Evolutionary conservation across 2,329 filamentous ascomycete genomes (phyloP), one percentile per base, ranked within the genome.

Genomic region (Dactylellina parvicollis): DNA sequence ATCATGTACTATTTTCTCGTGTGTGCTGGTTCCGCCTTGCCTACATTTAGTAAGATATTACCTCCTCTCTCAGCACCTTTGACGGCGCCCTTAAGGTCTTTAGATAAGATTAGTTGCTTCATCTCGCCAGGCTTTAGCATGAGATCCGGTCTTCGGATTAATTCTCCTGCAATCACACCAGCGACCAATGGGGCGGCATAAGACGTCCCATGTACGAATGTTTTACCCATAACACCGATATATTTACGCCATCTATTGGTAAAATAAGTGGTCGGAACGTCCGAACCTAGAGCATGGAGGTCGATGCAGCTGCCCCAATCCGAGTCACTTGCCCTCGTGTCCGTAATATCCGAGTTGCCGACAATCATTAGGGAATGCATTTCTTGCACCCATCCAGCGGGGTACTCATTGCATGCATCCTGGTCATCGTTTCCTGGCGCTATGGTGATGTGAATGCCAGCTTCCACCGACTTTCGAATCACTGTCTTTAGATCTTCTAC

Each of bases 381-480:
- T 49, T 80, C 78, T 20, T 79, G 76, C 7, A 78, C 76, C 2
- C 79, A 79, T 12, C 80, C 80, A n/a, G 81, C 81, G 12, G 82
- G 82, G 36, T 76, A 78, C 36, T 70, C 59, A 8, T 49, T 44
- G n/a, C 75, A 77, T 2, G 77, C 75, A 44, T 78, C 74, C n/a
- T 62, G 46, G 26, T 76, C 72, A 52, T 78, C 79, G 66, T 83
- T 82, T 14, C 82, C 81, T 24, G 81, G 82, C 34, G 81, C 80
- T 40, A 83, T 80, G 32, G 81, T 78, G 38, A 81, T 77, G 66
- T 83, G 80, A 9, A 83, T 77, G 22, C 82, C 82, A 8, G 77
- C 75, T 1, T 76, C 72, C 75, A 81, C 82, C 32, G 85, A 84
- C 10, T 78, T 79, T 30, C 82, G 79, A 10, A 87, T 81, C n/a